Percentiles rank a stretch among this genome's conserved stretches.
Conservation (phyloP, 768 basidiomycete genomes). For the Dendrothele bispora region DNA sequence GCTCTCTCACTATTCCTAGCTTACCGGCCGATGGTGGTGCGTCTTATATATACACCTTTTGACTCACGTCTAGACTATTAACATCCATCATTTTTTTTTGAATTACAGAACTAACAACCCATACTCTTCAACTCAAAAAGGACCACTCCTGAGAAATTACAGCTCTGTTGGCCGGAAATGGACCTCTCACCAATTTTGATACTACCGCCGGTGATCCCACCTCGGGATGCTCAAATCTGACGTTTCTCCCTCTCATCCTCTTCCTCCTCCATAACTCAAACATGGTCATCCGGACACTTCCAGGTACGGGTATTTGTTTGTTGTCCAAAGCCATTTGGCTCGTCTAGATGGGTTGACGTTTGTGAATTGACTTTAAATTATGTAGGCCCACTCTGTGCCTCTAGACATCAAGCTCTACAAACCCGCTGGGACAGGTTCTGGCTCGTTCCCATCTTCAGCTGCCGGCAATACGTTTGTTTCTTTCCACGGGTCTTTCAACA, state of each 20-base stretch:
- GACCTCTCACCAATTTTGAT: constrained; percentile 41
- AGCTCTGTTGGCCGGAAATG: constrained; percentile 36
- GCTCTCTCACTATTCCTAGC: too few relatives aligned
- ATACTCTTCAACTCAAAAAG: constrained; percentile 35
- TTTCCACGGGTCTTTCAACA: too few relatives aligned
- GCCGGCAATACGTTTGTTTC: too few relatives aligned
- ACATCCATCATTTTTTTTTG: too few relatives aligned
- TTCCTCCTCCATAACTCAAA: constrained; percentile 15
- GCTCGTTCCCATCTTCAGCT: too few relatives aligned
- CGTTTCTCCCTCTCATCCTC: constrained; percentile 1
- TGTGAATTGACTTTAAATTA: not conserved
- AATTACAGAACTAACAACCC: constrained; percentile 40
- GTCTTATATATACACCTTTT: too few relatives aligned
- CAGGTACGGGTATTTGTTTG: constrained; percentile 27
- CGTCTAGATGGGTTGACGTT: not conserved
- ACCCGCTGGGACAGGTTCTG: too few relatives aligned
- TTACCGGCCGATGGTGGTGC: constrained; percentile 20
- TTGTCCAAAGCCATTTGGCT: too few relatives aligned
- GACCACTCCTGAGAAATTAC: constrained; percentile 9
- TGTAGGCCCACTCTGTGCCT: constrained; percentile 47
- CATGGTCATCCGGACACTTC: constrained; percentile 35
- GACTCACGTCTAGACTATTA: too few relatives aligned
- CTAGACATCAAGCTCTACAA: constrained; percentile 45
- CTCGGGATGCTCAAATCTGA: constrained; percentile 42
- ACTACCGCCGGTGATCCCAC: constrained; percentile 40